phyloP scores from a whole-genome alignment of 345 rosid species.

The Erodium maritimum region DNA sequence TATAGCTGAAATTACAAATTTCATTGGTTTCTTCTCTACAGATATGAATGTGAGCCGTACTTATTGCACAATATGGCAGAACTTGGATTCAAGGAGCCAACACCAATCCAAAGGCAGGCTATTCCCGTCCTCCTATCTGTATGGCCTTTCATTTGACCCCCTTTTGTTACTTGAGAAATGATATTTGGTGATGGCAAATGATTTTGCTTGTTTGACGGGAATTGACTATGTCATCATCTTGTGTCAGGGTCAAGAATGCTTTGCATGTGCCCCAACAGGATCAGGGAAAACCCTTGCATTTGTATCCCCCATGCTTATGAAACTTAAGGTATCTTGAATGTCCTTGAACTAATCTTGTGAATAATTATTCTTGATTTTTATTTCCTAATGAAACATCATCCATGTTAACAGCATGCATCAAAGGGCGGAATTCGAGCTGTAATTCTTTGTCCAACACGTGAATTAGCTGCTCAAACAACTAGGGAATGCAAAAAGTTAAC shows the following conservation, averaged over 20 bases:
- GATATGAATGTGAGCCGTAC: constrained; percentile 58
- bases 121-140: constrained; percentile 79
- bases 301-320: constrained; percentile 83
- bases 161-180: too few relatives aligned
- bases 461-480: constrained; percentile 77
- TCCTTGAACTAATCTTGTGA: background rate
- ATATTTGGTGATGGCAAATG: too few relatives aligned
- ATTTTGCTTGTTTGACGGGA: too few relatives aligned
- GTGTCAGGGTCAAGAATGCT: constrained; percentile 81
- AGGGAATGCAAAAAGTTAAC: constrained; percentile 88
- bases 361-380: constrained; percentile 10
- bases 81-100: constrained; percentile 88
- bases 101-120: constrained; percentile 97
- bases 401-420: constrained; percentile 34
- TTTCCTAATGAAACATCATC: constrained; percentile 7
- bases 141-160: constrained; percentile 19
- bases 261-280: constrained; percentile 96
- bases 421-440: constrained; percentile 71
- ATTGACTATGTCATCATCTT: too few relatives aligned
- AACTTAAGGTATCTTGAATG: constrained; percentile 54
- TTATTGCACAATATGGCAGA: constrained; percentile 54
- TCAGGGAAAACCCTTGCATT: constrained; percentile 92
- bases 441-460: constrained; percentile 82
- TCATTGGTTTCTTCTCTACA: constrained; percentile 14
- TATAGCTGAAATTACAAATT: constrained; percentile 4